These are phyloP conservation scores for Leccinum rimulosum DNA, from an alignment of 768 basidiomycete genomes.

Conservation along the genomic window DNA sequence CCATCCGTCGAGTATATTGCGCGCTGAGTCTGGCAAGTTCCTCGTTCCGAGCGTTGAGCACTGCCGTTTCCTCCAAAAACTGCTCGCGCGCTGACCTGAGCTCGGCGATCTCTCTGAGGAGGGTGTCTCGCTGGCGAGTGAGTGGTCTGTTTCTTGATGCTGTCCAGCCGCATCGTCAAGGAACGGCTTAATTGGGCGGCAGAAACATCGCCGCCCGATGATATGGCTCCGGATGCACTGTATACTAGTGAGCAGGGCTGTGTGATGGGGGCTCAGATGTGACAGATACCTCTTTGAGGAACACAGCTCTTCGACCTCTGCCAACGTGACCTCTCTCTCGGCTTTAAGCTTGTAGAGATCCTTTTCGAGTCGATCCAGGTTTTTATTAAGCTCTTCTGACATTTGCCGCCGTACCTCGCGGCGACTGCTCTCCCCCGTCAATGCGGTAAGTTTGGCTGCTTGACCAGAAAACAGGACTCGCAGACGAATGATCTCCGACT, in stretches of 20 bases:
- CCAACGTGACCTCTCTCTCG: conserved; percentile 88
- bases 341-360: conserved; percentile 85
- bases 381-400: conserved; percentile 74
- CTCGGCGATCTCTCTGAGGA: conserved; percentile 80
- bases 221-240: conserved; percentile 27
- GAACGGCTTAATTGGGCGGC: conserved; percentile 56
- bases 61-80: conserved; percentile 88
- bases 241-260: conserved; percentile 21
- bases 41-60: conserved; percentile 88
- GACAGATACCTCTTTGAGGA: conserved; percentile 62
- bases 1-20: conserved; percentile 78
- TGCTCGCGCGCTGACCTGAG: conserved; percentile 83
- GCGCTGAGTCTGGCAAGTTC: conserved; percentile 86
- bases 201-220: conserved; percentile 36
- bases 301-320: conserved; percentile 90
- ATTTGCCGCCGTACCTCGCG: conserved; percentile 79
- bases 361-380: conserved; percentile 73
- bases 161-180: conserved; percentile 82
- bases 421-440: conserved; percentile 74
- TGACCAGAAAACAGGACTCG: conserved; percentile 87
- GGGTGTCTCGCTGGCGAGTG: conserved; percentile 73
- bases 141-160: conserved; percentile 80
- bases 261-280: conserved; percentile 10
- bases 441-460: conserved; percentile 79
- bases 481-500: conserved; percentile 86